Evolutionary conservation across 495 filamentous ascomycete genomes (phyloP).

Genomic region (Aspergillus campestris): DNA sequence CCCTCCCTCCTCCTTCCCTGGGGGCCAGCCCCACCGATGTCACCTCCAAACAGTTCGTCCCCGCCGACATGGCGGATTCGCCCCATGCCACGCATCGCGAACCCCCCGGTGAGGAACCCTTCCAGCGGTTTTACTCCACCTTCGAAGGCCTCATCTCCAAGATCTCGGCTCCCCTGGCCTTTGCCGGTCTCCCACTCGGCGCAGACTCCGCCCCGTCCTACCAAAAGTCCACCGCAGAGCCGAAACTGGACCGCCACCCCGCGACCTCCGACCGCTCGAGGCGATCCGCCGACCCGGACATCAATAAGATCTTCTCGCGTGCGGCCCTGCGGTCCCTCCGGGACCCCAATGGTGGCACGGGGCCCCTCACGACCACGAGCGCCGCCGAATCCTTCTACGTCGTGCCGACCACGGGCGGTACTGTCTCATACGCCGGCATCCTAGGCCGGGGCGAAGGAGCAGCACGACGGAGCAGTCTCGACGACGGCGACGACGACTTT

Average conservation of each 20-base stretch:
- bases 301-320: conserved; percentile 66
- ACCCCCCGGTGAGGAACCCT: conserved; percentile 59
- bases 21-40: conserved; percentile 27
- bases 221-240: conserved; percentile 33
- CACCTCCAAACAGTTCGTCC: conserved; percentile 28
- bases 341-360: conserved; percentile 37
- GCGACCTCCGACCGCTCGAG: conserved; percentile 28
- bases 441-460: conserved; percentile 64
- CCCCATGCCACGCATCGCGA: conserved; percentile 5
- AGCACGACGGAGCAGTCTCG: conserved; percentile 38
- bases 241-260: conserved; percentile 30
- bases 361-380: conserved; percentile 27
- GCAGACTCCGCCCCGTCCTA: conserved; percentile 39
- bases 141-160: conserved; percentile 76
- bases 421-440: conserved; percentile 82
- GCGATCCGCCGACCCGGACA: conserved; percentile 55
- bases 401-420: conserved; percentile 82
- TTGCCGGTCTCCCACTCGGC: conserved; percentile 76
- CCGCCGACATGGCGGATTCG: conserved; percentile 14
- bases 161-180: conserved; percentile 82
- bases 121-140: conserved; percentile 81
- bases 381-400: conserved; percentile 88
- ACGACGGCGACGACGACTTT: conserved; percentile 70
- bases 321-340: conserved; percentile 66
- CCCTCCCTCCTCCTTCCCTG: conserved; percentile 26